Base-by-base conservation (phyloP, 2,329 filamentous ascomycete genomes). In the Cadophora malorum region DNA sequence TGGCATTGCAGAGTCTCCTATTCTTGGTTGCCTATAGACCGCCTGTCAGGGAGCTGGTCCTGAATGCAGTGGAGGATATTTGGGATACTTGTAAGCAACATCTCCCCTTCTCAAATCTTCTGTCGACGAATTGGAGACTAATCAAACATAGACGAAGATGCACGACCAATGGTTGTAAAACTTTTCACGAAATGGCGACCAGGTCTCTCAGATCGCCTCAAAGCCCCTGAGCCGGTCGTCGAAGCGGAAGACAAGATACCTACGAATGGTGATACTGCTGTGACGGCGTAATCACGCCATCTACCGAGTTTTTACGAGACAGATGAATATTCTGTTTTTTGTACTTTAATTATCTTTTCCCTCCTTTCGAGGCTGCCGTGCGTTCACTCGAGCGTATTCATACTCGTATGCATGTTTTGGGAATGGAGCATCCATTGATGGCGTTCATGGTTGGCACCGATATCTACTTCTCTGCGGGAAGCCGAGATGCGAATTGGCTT, bases 21-120 rank as follows among this genome's bases (percentile, higher is more conserved):
- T 91, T 90, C 72, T 78, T 91, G 75, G 86, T 89, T 56, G 88
- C 91, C 81, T 88, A 91, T 83, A 83, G 87, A 64, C 89, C 89
- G 56, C 89, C 89, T 3, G 85, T 86, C 25, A 84, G 86, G 74
- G 85, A 89, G 70, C 80, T 88, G 69, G 88, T 88, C 35, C 80
- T 91, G 56, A 88, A 91, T 74, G 85, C 86, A 1, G 85, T 91
- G 65, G 86, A 90, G 74, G 88, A 87, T 69, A 87, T 91, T 69
- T 91, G 88, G 87, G 80, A 83, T 19, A 88, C 89, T 69, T 90
- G 87, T 89, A 80, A 81, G 87, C 82, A 0, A 19, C 12, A 16
- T 45, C 16, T 47, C 66, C 31, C 25, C 52, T 63, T 50, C 63
- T 64, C 28, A 28, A 28, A 50, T 70, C 19, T 38, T 31, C 33